These are phyloP conservation scores for Somion occarium DNA, from an alignment of 1,284 basidiomycete genomes.

Conservation along the genomic window DNA sequence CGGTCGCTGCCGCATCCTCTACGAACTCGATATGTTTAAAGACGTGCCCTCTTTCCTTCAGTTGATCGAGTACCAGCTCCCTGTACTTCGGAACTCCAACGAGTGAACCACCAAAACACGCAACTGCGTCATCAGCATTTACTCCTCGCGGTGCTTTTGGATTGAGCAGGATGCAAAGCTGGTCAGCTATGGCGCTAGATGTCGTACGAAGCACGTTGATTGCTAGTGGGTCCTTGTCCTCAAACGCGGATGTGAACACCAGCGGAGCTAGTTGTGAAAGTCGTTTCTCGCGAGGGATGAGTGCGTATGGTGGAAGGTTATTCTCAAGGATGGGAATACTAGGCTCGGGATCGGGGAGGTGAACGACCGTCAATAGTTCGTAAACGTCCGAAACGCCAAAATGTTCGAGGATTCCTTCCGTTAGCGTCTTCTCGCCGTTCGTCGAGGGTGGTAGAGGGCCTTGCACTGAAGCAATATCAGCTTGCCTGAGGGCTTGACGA, in stretches of 20 bases:
- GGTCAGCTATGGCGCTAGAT: conserved; percentile 51
- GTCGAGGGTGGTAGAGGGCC: conserved; percentile 16
- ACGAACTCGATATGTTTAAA: conserved; percentile 64
- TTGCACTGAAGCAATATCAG: conserved; percentile 48
- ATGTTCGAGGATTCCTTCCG: conserved; percentile 38
- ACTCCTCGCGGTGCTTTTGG: conserved; percentile 39
- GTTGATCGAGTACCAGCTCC: conserved; percentile 52
- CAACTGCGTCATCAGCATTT: conserved; percentile 47
- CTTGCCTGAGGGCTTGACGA: conserved; percentile 54
- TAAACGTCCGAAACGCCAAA: conserved; percentile 56
- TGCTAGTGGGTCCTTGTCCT: conserved; percentile 55
- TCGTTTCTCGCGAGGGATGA: conserved; percentile 59
- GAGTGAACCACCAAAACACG: conserved; percentile 74
- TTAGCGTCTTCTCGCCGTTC: conserved; percentile 18
- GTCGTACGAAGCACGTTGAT: conserved; percentile 48
- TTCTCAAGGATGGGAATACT: conserved; percentile 35
- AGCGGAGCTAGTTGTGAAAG: conserved; percentile 67
- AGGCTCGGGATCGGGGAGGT: conserved; percentile 45
- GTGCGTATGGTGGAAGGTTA: conserved; percentile 30
- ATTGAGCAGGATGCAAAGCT: conserved; percentile 53
- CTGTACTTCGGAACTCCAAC: conserved; percentile 57
- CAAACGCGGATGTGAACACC: conserved; percentile 69
- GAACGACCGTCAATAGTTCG: conserved; percentile 58
- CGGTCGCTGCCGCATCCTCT: conserved; percentile 59
- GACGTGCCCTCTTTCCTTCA: conserved; percentile 50